Evolutionary conservation across 129 eudicot species (phyloP).

Genomic region (Chrysanthemum seticuspe): DNA sequence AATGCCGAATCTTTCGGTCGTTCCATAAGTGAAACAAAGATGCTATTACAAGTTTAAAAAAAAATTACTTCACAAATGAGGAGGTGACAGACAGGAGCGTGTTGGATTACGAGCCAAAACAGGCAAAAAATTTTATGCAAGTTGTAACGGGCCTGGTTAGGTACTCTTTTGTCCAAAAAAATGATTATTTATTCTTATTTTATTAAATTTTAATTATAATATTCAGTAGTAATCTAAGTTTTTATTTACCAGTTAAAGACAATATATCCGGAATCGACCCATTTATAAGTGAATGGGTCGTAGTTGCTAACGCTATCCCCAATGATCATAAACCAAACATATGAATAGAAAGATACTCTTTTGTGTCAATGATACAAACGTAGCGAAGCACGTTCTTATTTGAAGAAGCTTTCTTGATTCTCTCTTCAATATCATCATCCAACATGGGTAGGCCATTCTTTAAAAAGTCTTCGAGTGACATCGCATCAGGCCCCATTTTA

Average conservation of each 20-base stretch:
- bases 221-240: too few relatives aligned
- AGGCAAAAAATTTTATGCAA: too few relatives aligned
- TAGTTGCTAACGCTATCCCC: too few relatives aligned
- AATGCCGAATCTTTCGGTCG: constrained; percentile 64
- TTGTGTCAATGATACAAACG: constrained; percentile 57
- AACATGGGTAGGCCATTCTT: constrained; percentile 70
- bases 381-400: constrained; percentile 86
- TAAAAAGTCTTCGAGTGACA: constrained; percentile 77
- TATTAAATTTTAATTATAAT: too few relatives aligned
- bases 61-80: background rate
- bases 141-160: too few relatives aligned
- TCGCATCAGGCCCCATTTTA: constrained; percentile 71
- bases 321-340: constrained; percentile 10
- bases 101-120: too few relatives aligned
- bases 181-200: too few relatives aligned
- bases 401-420: constrained; percentile 65
- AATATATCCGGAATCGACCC: too few relatives aligned
- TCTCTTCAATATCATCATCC: constrained; percentile 62
- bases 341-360: constrained; percentile 7
- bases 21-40: constrained; percentile 75
- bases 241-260: too few relatives aligned
- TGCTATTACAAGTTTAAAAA: constrained; percentile 43
- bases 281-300: too few relatives aligned
- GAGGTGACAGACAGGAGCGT: too few relatives aligned
- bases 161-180: too few relatives aligned